Evolutionary conservation across 768 basidiomycete species (phyloP), one percentile per base, ranked within the genome.

Genomic region (Rhodotorula toruloides): DNA sequence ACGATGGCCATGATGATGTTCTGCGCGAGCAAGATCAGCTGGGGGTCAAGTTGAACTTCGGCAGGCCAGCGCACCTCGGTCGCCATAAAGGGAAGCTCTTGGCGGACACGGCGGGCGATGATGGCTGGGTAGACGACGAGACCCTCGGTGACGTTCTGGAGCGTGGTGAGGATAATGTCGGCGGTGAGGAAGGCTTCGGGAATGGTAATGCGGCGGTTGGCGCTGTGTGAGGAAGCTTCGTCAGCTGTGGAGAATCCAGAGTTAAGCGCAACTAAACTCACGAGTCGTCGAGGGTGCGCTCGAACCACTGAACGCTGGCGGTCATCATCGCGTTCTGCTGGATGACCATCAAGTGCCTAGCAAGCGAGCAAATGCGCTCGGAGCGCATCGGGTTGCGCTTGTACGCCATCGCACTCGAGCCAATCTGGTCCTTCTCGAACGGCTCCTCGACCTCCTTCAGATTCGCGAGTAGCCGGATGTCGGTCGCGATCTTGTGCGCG

Each of bases 1-100:
- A 98, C 96, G 48, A 99, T 85, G 3, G 91, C 91, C 96, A 99
- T 98, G 79, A 98, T 98, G 79, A 99, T 84, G 78, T 99, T 99
- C 71, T 68, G 32, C 22, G 25, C 13, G 27, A 7, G 7, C 29
- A 13, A 29, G 16, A 42, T 46, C 44, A 46, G 44, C n/a, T n/a
- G n/a, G n/a, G n/a, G n/a, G n/a, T n/a, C n/a, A n/a, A n/a, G n/a
- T n/a, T n/a, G n/a, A 11, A 16, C 25, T 25, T 8, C 14, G 44
- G 21, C 12, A 25, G 13, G 39, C 14, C 2, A 37, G 48, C 65
- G 9, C 31, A 61, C 65, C 79, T 99, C 96, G 3, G 96, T 99
- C 8, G 94, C 92, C 96, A 99, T 98, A 83, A 98, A 98, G 1
- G 96, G 96, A 40, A 99, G 83, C 77, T 99, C 96, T 77, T 97